Evolutionary conservation across 352 stramenopile genomes (phyloP), one percentile per base, ranked within the genome.

Genomic region (Thraustotheca clavata): DNA sequence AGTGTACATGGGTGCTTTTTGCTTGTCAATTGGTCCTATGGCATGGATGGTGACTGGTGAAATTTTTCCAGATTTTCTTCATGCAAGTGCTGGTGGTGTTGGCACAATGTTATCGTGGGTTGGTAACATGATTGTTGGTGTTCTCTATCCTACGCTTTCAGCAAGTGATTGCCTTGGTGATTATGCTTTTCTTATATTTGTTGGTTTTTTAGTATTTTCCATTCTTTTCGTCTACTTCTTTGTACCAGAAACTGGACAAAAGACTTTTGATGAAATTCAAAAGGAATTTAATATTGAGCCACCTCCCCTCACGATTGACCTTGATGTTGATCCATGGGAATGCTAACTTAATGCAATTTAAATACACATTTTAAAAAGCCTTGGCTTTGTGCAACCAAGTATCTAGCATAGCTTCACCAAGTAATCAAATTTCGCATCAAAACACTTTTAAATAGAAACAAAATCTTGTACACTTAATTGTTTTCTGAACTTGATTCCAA

Each of bases 231-330:
- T 77, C n/a, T 76, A 71, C 60, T 70, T 65, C 29, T 60, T 70
- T 48, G 59, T 86, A 48, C 80, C 80, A 1, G 79, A 89, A 47
- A 89, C 80, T 8, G 73, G 71, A 12, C 73, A 75, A 22, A 86
- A 85, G 52, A 85, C 74, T 7, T 78, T 59, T 33, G 70, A 83
- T 14, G 76, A 86, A 57, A 89, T 89, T 52, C 43, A 52, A 24
- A 11, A 8, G 11, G 7, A 9, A 9, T 52, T 52, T 7, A 31
- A 43, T 20, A 20, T 20, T 31, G 1, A 14, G 7, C 7, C 2
- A n/a, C n/a, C n/a, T n/a, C n/a, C n/a, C n/a, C n/a, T n/a, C n/a
- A 39, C 49, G 2, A 59, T 1, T 47, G 43, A 33, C 48, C 48
- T 32, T 32, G 48, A 7, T 32, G 8, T 27, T 8, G 8, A 49